Evolutionary conservation across 306 rosid species (phyloP).

Genomic region (Citrullus amarus): DNA sequence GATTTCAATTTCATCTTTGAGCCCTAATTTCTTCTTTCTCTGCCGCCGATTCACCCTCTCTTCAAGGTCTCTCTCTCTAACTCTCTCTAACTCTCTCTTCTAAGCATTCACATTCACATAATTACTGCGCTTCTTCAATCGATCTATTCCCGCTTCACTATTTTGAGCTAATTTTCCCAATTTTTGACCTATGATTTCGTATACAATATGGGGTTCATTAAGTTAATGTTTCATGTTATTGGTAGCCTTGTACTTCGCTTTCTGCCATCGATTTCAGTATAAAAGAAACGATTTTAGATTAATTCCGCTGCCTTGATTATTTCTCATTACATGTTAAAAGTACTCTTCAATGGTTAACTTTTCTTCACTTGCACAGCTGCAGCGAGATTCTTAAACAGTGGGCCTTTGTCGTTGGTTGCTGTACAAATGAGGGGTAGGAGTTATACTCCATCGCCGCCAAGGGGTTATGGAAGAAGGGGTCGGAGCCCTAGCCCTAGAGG

Average conservation of each 20-base stretch:
- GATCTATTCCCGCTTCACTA: neutral
- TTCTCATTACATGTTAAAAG: neutral
- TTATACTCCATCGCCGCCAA: constrained; percentile 79
- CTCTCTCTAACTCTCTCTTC: neutral
- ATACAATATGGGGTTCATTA: neutral
- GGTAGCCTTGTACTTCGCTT: neutral
- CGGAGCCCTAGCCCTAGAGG: constrained; percentile 93
- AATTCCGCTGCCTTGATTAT: neutral
- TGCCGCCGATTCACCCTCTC: neutral
- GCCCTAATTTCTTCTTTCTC: neutral
- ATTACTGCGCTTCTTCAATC: neutral
- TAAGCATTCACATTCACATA: neutral
- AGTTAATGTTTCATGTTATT: neutral
- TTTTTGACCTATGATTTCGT: neutral
- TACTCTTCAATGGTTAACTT: neutral
- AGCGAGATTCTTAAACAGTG: neutral
- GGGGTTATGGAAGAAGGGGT: constrained; percentile 79
- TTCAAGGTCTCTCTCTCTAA: neutral
- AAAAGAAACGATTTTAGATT: neutral
- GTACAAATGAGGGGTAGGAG: constrained; percentile 76
- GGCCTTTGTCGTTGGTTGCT: neutral
- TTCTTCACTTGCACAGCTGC: neutral
- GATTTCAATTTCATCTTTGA: neutral
- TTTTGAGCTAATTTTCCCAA: neutral
- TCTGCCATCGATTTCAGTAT: neutral